phyloP scores from a whole-genome alignment of 176 grass and related monocot genomes.

The Aegilops tauschii region DNA sequence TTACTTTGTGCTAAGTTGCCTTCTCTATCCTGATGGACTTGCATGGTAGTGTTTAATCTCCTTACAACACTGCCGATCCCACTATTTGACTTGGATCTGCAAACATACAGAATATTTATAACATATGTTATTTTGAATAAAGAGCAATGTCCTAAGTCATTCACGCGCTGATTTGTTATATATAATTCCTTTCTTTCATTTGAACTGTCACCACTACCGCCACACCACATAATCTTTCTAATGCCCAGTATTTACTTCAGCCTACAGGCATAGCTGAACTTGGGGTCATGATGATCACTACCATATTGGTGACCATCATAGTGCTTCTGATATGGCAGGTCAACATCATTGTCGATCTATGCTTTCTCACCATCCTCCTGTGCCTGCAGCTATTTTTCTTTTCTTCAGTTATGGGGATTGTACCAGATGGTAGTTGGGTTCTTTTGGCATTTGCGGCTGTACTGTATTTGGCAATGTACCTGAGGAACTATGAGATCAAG shows the following conservation, averaged over 20 bases:
- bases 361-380: constrained; percentile 54
- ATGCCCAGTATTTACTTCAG: neutral
- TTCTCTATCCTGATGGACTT: too few relatives aligned
- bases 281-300: constrained; percentile 91
- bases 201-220: neutral
- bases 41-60: neutral
- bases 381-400: constrained; percentile 84
- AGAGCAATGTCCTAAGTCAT: neutral
- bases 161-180: neutral
- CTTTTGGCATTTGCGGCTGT: constrained; percentile 74
- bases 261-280: constrained; percentile 84
- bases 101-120: constrained; percentile 3
- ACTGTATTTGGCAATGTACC: constrained; percentile 71
- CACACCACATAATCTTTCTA: constrained; percentile 27
- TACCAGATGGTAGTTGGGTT: constrained; percentile 87
- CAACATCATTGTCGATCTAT: constrained; percentile 78
- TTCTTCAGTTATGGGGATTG: constrained; percentile 77
- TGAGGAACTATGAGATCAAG: constrained; percentile 93
- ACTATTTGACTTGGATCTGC: neutral
- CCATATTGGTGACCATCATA: constrained; percentile 77
- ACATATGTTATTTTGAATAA: neutral
- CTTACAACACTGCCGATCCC: too few relatives aligned
- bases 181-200: constrained; percentile 12
- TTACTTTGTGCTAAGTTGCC: constrained; percentile 1
- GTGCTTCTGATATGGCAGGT: constrained; percentile 57